Evolutionary conservation across 805 yeast species (phyloP), one percentile per base, ranked within the genome.

Genomic region (Spathaspora arborariae): DNA sequence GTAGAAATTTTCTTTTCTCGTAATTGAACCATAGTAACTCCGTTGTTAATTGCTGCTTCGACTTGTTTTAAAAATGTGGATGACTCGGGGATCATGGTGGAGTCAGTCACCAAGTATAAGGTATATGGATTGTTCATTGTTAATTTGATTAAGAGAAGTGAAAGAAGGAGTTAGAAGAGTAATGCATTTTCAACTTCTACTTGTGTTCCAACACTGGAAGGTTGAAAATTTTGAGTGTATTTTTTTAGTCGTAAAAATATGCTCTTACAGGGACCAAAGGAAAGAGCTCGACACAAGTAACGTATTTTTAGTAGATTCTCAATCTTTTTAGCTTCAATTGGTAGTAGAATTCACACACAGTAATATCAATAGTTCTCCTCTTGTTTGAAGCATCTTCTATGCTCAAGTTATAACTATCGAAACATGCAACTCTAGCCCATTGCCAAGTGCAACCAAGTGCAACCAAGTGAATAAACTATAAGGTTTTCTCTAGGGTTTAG

Each of bases 1-100:
- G 97, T 88, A 48, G 79, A 85, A 8, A 81, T 62, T 1, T 77
- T 65, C 62, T 90, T 90, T 59, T 91, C 97, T 43, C 97, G 78
- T 44, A 91, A 68, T 64, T 90, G 97, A 2, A 90, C 84, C 13
- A 89, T 54, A 0, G 96, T 88, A 4, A 80, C 91, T 2, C 97
- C 97, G 45, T 80, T 81, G 4, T 74, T 65, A 27, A 89, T 68
- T 0, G 95, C 80, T 20, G 65, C 71, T 52, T 75, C 70, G 4
- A 88, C 88, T 56, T 84, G 96, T 1, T 75, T 74, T 20, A 75
- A 59, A 42, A 88, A 75, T 1, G 67, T 61, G 11, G 67, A 63
- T 11, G 58, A 47, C 43, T 69, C 71, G 0, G 96, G 96, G 20
- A 88, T 67, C 81, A 87, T 78, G 15, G 81, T 75, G 20, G 89